Percentiles rank a stretch among this genome's conserved stretches.
Evolutionary conservation across 225 moss, liverwort and hornwort species (phyloP).

Genomic region (Lunularia cruciata): DNA sequence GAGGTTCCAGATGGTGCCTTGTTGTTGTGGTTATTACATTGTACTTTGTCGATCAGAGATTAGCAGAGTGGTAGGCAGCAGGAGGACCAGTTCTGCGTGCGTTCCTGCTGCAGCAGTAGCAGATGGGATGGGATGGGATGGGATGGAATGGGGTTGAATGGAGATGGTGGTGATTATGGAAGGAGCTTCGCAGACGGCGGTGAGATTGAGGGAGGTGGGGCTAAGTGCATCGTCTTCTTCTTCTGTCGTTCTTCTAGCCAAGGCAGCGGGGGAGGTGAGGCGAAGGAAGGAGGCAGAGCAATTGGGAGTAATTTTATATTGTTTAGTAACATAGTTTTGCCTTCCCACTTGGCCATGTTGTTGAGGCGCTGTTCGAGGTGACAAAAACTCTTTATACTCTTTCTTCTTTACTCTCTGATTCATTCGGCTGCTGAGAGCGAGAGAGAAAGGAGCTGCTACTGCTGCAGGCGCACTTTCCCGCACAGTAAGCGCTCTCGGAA

Average conservation of each 20-base stretch:
- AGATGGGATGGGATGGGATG: too few species aligned
- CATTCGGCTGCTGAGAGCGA: not conserved
- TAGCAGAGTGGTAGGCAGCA: too few species aligned
- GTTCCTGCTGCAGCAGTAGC: too few species aligned
- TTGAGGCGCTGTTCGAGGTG: conserved; percentile 1
- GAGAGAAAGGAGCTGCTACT: not conserved
- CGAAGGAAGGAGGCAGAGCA: not conserved
- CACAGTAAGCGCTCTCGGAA: not conserved
- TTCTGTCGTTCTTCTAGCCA: not conserved
- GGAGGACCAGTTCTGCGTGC: too few species aligned
- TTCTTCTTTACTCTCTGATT: not conserved
- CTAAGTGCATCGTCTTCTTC: not conserved
- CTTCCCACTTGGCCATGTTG: conserved; percentile 14
- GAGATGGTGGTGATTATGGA: not conserved
- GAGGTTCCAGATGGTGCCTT: too few species aligned
- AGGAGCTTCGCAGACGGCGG: not conserved
- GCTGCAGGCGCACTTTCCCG: not conserved
- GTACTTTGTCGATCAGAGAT: not conserved
- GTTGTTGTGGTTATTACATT: not conserved
- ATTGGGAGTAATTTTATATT: not conserved
- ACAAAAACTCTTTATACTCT: not conserved
- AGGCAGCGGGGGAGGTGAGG: too few species aligned
- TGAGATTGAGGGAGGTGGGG: not conserved
- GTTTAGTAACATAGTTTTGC: not conserved
- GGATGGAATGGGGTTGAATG: not conserved